Conservation (phyloP, 495 filamentous ascomycete genomes). For the Aspergillus carlsbadensis region DNA sequence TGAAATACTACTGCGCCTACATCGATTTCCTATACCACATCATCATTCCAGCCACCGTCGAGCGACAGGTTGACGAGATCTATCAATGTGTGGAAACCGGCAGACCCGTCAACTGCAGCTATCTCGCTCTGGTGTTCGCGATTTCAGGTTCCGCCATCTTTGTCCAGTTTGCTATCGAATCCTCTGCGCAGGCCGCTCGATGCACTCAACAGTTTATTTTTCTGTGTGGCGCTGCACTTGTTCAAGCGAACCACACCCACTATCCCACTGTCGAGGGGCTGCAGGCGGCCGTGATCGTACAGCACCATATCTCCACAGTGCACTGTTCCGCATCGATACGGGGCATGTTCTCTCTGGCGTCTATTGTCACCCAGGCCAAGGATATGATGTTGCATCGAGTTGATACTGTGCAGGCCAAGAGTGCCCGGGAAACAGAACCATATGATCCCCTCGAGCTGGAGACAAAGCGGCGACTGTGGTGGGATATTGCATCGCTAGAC, state of each 20-base stretch:
- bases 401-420: constrained; percentile 27
- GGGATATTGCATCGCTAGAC: constrained; percentile 46
- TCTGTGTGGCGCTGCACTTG: constrained; percentile 33
- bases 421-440: constrained; percentile 15
- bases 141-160: constrained; percentile 39
- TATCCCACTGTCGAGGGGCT: constrained; percentile 45
- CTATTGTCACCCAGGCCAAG: constrained; percentile 36
- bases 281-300: constrained; percentile 45
- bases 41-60: constrained; percentile 26
- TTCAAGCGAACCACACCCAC: constrained; percentile 33
- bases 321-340: constrained; percentile 28
- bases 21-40: constrained; percentile 43
- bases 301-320: constrained; percentile 31
- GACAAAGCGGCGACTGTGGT: constrained; percentile 44
- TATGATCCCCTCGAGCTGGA: constrained; percentile 31
- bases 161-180: constrained; percentile 28
- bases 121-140: constrained; percentile 40
- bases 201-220: constrained; percentile 29
- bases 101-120: constrained; percentile 18
- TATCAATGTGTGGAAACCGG: constrained; percentile 25
- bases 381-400: constrained; percentile 46
- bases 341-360: constrained; percentile 32
- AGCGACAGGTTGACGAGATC: constrained; percentile 32
- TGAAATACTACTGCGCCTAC: constrained; percentile 36
- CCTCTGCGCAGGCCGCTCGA: constrained; percentile 26